Evolutionary conservation across 2,329 filamentous ascomycete genomes (phyloP).

Genomic region (Pyricularia grisea): DNA sequence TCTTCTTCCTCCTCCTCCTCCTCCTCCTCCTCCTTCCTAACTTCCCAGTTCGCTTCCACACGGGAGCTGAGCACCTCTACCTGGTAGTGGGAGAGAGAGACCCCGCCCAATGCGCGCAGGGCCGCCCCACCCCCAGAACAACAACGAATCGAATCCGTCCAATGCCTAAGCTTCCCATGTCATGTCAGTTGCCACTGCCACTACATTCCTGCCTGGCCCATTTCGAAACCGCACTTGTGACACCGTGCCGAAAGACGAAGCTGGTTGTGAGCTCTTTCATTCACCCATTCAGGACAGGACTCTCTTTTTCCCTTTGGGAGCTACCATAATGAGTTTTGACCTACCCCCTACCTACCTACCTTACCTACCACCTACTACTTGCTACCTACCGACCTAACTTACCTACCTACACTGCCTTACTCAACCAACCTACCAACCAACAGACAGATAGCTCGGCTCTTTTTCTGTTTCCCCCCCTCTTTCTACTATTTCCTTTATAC

Average conservation of each 20-base stretch:
- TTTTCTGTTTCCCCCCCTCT: slow-evolving; percentile 4
- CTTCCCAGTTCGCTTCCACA: not conserved
- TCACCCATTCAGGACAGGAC: not conserved
- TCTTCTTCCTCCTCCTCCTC: not conserved
- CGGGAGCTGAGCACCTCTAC: not conserved
- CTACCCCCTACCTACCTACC: slow-evolving; percentile 18
- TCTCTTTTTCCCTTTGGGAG: not conserved
- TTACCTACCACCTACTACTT: slow-evolving; percentile 9
- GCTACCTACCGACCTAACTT: slow-evolving; percentile 6
- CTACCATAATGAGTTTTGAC: slow-evolving; percentile 23
- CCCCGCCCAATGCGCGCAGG: not conserved
- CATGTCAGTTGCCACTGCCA: slow-evolving; percentile 1
- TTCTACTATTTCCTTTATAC: slow-evolving; percentile 5
- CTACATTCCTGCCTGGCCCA: slow-evolving; percentile 12
- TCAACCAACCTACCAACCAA: slow-evolving; percentile 2
- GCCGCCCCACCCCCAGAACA: not conserved
- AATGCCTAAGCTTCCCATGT: slow-evolving; percentile 2
- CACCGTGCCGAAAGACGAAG: slow-evolving; percentile 16
- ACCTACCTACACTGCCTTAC: not conserved
- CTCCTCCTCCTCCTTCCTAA: too few relatives aligned
- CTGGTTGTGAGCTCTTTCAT: not conserved
- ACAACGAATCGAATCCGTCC: not conserved
- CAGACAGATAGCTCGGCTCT: slow-evolving; percentile 17
- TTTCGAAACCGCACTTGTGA: slow-evolving; percentile 35
- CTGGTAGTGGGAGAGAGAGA: not conserved